Conservation (phyloP, 2,329 filamentous ascomycete genomes). For the Phyllosticta citriasiana region DNA sequence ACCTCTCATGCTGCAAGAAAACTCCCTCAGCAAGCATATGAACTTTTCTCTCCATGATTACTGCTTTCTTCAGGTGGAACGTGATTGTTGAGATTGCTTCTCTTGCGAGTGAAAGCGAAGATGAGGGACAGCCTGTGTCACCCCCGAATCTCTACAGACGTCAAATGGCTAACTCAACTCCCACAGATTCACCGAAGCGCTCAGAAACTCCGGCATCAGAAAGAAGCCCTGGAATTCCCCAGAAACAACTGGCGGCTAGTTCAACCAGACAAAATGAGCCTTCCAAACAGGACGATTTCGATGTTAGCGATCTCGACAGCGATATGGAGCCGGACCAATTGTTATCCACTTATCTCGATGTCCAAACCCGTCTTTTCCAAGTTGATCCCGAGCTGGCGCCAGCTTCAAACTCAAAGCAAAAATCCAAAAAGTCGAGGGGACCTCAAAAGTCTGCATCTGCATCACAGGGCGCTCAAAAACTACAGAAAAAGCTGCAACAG, state of each 20-base stretch:
- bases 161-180: not conserved
- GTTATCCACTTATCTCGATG: constrained; percentile 64
- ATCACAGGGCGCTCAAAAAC: constrained; percentile 47
- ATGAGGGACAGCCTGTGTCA: no score
- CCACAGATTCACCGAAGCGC: constrained; percentile 4
- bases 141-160: not conserved
- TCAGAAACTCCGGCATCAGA: not conserved
- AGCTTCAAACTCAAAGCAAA: constrained; percentile 22
- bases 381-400: constrained; percentile 49
- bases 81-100: no score
- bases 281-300: constrained; percentile 17
- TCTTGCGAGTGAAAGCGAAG: no score
- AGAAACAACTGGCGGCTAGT: not conserved
- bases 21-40: not conserved
- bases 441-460: constrained; percentile 8
- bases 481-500: constrained; percentile 62
- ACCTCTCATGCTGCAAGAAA: no score
- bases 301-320: constrained; percentile 40
- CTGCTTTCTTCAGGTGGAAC: no score
- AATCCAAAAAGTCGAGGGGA: constrained; percentile 24
- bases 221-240: not conserved
- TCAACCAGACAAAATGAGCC: not conserved
- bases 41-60: no score
- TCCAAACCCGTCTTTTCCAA: constrained; percentile 48
- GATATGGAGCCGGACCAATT: constrained; percentile 41